Percentiles rank a stretch among this genome's conserved stretches.
These are phyloP conservation scores for Harrya chromipes DNA, from an alignment of 768 basidiomycete genomes.

Conservation along the genomic window DNA sequence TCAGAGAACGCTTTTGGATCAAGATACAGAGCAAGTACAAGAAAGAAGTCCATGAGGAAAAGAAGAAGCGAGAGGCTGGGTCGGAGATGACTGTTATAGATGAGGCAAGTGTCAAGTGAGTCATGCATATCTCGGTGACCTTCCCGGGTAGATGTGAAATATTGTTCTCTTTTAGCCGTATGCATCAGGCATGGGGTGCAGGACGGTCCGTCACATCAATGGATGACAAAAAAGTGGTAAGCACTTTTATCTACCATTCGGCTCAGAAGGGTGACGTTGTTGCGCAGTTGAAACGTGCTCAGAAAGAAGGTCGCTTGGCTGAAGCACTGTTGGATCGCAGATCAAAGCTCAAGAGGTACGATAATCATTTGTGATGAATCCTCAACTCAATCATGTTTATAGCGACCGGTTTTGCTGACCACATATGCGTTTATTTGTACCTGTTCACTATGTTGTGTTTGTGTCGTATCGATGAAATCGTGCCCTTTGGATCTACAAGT, in stretches of 20 bases:
- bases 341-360: conserved; percentile 78
- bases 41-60: conserved; percentile 75
- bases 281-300: conserved; percentile 70
- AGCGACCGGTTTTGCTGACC: conserved; percentile 47
- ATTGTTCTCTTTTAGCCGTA: conserved; percentile 42
- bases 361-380: neutral
- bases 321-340: conserved; percentile 79
- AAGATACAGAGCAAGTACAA: conserved; percentile 90
- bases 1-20: conserved; percentile 83
- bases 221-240: conserved; percentile 71
- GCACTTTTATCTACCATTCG: conserved; percentile 17
- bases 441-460: conserved; percentile 8
- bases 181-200: conserved; percentile 85
- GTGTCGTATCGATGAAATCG: conserved; percentile 19
- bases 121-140: conserved; percentile 15
- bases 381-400: conserved; percentile 6
- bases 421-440: conserved; percentile 8
- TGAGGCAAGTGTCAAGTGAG: conserved; percentile 74
- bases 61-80: conserved; percentile 62
- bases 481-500: conserved; percentile 1
- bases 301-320: conserved; percentile 75
- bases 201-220: conserved; percentile 66
- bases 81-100: conserved; percentile 55
- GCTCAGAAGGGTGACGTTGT: conserved; percentile 2
- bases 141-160: neutral